Percentiles rank a stretch among this genome's conserved stretches.
These are phyloP conservation scores for Adansonia gregorii DNA, from an alignment of 441 rosid species.

Conservation along the genomic window DNA sequence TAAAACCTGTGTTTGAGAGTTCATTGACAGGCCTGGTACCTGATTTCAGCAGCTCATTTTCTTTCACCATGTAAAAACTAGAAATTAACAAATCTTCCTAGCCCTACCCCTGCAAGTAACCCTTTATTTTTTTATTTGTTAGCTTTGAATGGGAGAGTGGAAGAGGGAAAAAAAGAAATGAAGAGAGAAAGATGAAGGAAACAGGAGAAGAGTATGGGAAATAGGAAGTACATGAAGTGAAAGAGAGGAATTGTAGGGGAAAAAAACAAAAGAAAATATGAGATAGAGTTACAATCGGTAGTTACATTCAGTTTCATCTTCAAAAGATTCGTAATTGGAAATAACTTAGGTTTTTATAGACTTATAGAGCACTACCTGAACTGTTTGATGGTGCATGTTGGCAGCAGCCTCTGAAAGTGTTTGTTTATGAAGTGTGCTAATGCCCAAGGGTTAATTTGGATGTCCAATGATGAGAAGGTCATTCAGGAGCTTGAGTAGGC, in stretches of 20 bases:
- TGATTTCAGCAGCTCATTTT: not conserved
- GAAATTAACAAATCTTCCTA: not conserved
- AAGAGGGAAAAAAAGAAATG: too few relatives aligned
- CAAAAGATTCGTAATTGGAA: not conserved
- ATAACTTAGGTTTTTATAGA: conserved; percentile 5
- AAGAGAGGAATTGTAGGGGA: too few relatives aligned
- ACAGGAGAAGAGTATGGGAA: too few relatives aligned
- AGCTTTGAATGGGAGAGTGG: too few relatives aligned
- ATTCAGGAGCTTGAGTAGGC: conserved; percentile 11
- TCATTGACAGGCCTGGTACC: not conserved
- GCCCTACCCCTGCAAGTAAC: not conserved
- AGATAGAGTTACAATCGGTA: not conserved
- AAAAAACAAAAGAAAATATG: not conserved
- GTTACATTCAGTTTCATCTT: not conserved
- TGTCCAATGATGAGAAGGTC: conserved; percentile 6
- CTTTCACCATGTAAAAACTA: not conserved
- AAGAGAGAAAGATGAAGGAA: too few relatives aligned
- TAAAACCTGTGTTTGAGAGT: not conserved
- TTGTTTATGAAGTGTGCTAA: conserved; percentile 14
- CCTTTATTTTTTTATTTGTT: too few relatives aligned
- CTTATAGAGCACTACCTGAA: conserved; percentile 1
- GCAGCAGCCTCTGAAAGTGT: not conserved
- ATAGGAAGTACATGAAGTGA: too few relatives aligned
- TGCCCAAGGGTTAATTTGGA: conserved; percentile 3
- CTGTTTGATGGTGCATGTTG: conserved; percentile 4